Base-by-base conservation (phyloP, 2,329 filamentous ascomycete genomes). In the Fragosphaeria purpurea region DNA sequence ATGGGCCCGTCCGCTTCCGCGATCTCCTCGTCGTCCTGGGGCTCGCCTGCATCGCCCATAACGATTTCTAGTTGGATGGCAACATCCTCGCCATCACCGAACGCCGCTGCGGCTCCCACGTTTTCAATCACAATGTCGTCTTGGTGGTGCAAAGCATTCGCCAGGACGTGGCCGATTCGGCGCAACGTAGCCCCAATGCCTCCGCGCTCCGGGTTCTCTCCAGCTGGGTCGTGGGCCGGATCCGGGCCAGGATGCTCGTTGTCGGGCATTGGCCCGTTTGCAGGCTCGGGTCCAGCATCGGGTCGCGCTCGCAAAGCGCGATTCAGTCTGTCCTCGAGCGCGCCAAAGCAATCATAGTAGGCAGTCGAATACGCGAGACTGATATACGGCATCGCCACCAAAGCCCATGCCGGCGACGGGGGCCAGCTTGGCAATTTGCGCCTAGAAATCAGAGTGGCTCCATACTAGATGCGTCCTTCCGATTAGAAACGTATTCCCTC, bases 351-450 rank as follows among this genome's bases (percentile, higher is more conserved):
- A 46, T 69, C 66, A 53, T 67, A 66, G 59, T 80, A 77, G 7
- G 71, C 55, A 41, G 71, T 60, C 42, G 70, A 59, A 54, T 73
- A 73, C n/a, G 61, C 55, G 8, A 68, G 56, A 51, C 66, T 67
- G 45, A 70, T 46, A 35, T 59, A 70, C 0, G 77, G 77, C 54
- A 78, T 71, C 3, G 73, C 54, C 1, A 71, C 65, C 47, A 79
- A 61, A n/a, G 70, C 72, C 52, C 76, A 71, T 40, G 70, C 67
- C 1, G 75, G 72, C 0, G 75, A 73, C 0, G 76, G 76, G 1
- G 77, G 77, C 77, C 77, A 80, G 11, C 62, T 59, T 22, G 74
- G 63, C 45, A 72, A 65, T n/a, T 70, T 60, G 41, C 75, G 66
- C 42, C 70, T 66, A 48, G 71, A 65, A 38, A 73, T 59, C 32